A percentile compares a stretch with the other conserved stretches of the same genome.
Evolutionary conservation across 139 green algal species (phyloP).

Genomic region (Medakamo hakoo): DNA sequence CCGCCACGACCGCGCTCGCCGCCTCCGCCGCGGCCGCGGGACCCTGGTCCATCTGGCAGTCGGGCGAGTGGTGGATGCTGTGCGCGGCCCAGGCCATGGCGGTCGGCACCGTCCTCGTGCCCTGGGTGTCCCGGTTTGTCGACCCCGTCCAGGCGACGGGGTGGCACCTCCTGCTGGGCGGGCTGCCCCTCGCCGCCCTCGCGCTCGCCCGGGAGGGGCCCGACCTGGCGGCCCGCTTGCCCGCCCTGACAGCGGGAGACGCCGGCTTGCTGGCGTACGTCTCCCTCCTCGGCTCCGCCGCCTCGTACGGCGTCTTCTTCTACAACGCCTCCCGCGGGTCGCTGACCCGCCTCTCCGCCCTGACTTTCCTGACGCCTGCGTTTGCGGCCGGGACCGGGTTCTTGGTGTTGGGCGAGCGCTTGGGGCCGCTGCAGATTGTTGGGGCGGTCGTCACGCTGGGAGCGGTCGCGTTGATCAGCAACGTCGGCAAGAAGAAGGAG

Average conservation of each 20-base stretch:
- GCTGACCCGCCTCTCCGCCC: slow-evolving; percentile 68
- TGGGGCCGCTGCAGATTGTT: slow-evolving; percentile 66
- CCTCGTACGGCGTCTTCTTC: slow-evolving; percentile 74
- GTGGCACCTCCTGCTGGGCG: slow-evolving; percentile 95
- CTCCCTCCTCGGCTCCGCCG: slow-evolving; percentile 76
- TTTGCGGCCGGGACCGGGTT: slow-evolving; percentile 72
- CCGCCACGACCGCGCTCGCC: background rate
- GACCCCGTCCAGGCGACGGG: slow-evolving; percentile 92
- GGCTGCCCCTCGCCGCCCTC: slow-evolving; percentile 44
- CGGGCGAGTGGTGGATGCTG: slow-evolving; percentile 92
- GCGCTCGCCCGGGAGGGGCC: slow-evolving; percentile 17
- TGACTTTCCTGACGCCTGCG: slow-evolving; percentile 95
- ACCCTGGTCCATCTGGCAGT: slow-evolving; percentile 32
- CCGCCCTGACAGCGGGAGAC: slow-evolving; percentile 19
- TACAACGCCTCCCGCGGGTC: slow-evolving; percentile 52
- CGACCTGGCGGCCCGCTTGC: slow-evolving; percentile 16
- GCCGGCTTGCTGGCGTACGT: slow-evolving; percentile 47
- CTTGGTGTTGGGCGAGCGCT: slow-evolving; percentile 59
- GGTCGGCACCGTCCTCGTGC: slow-evolving; percentile 89
- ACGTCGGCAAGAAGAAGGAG: background rate
- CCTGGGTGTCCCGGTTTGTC: slow-evolving; percentile 48
- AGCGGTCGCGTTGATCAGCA: slow-evolving; percentile 63
- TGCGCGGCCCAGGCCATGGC: slow-evolving; percentile 93
- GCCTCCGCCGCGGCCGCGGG: background rate
- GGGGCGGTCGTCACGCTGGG: slow-evolving; percentile 73